Evolutionary conservation across 257 asterid genomes (phyloP).

Genomic region (Lantana camara): DNA sequence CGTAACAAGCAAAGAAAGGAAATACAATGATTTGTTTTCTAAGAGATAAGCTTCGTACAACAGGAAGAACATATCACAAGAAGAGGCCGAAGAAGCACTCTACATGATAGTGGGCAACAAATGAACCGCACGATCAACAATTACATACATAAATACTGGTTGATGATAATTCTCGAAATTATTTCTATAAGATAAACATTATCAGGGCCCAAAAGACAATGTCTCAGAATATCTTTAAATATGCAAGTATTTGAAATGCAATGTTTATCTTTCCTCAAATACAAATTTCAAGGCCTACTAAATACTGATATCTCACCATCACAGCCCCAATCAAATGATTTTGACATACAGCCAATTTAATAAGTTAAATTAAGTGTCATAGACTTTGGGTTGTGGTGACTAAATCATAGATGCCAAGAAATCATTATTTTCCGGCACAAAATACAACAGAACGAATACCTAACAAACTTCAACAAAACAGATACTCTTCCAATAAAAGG

Average conservation of each 20-base stretch:
- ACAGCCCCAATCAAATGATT: not conserved
- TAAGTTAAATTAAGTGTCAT: not conserved
- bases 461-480: no score
- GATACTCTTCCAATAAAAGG: no score
- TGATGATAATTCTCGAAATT: not conserved
- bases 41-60: not conserved
- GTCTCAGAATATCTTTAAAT: not conserved
- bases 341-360: slow-evolving; percentile 8
- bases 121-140: not conserved
- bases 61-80: not conserved
- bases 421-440: not conserved
- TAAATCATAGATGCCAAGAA: not conserved
- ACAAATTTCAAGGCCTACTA: not conserved
- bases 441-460: slow-evolving; percentile 8
- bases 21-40: not conserved
- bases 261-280: not conserved
- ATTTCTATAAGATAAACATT: not conserved
- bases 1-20: no score
- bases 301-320: not conserved
- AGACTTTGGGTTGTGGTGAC: slow-evolving; percentile 2
- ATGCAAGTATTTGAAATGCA: not conserved
- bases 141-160: not conserved
- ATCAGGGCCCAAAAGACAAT: not conserved
- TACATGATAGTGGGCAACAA: not conserved
- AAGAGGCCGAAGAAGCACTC: not conserved